Evolutionary conservation across 805 yeast species (phyloP).

Genomic region (Wickerhamomyces queroliae): DNA sequence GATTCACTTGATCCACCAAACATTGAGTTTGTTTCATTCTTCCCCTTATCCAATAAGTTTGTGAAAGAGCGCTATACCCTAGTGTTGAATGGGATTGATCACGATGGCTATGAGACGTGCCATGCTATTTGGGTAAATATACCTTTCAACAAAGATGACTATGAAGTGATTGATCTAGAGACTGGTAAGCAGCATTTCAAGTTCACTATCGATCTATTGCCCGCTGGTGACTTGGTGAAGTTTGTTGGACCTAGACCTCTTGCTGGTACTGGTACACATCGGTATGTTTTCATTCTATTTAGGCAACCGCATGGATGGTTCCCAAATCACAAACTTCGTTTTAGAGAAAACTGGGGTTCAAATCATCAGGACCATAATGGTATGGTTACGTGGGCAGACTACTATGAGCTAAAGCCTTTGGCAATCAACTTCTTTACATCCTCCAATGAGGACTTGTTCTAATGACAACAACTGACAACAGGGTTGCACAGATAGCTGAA

Average conservation of each 20-base stretch:
- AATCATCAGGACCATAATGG: not conserved
- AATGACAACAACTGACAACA: not conserved
- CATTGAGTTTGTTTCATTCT: not conserved
- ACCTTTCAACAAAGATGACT: not conserved
- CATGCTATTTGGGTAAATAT: constrained; percentile 1
- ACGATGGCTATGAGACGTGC: not conserved
- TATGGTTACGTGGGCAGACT: not conserved
- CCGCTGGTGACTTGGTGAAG: not conserved
- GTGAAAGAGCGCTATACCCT: not conserved
- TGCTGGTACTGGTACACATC: not conserved
- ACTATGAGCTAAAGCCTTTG: not conserved
- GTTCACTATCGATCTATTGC: not conserved
- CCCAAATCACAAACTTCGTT: not conserved
- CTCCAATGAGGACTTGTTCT: not conserved
- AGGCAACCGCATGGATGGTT: not conserved
- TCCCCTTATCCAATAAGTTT: not conserved
- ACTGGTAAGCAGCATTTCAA: not conserved
- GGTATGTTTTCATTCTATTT: not conserved
- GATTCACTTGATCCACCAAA: not conserved
- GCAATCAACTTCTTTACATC: not conserved
- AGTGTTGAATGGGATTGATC: not conserved
- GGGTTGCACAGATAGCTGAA: not conserved
- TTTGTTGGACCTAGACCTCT: not conserved
- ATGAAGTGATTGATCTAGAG: not conserved
- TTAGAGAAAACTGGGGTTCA: not conserved